phyloP scores from a whole-genome alignment of 768 basidiomycete genomes.

The Psilocybe sp. region DNA sequence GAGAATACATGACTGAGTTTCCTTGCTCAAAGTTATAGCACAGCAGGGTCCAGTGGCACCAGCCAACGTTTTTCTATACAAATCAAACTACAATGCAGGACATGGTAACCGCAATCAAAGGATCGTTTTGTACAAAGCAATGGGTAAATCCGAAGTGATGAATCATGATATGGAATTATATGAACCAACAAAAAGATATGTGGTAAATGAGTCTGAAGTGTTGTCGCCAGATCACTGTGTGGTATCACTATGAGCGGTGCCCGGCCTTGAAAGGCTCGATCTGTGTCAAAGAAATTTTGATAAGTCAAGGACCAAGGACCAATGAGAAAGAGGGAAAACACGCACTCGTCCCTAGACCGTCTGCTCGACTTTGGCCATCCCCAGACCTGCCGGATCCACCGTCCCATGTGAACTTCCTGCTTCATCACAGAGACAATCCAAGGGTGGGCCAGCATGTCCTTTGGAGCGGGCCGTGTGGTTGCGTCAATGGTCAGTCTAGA shows the following conservation, averaged over 20 bases:
- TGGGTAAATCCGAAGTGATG: no score
- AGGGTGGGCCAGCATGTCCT: slow-evolving; percentile 77
- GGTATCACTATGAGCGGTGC: slow-evolving; percentile 21
- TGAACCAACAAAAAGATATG: background rate
- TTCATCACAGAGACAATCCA: slow-evolving; percentile 80
- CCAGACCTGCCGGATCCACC: slow-evolving; percentile 87
- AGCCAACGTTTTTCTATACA: slow-evolving; percentile 13
- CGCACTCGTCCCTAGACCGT: slow-evolving; percentile 43
- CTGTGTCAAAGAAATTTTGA: slow-evolving; percentile 2
- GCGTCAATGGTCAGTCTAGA: slow-evolving; percentile 70
- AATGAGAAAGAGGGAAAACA: slow-evolving; percentile 5
- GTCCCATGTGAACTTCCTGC: slow-evolving; percentile 84
- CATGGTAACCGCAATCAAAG: slow-evolving; percentile 13
- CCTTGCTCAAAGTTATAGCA: no score
- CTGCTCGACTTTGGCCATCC: slow-evolving; percentile 59
- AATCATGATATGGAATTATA: background rate
- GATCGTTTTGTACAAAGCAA: slow-evolving; percentile 6
- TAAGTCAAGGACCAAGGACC: background rate
- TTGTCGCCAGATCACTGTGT: background rate
- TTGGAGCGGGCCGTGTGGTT: slow-evolving; percentile 71
- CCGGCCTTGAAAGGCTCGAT: slow-evolving; percentile 29
- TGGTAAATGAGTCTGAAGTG: background rate
- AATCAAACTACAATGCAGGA: slow-evolving; percentile 15
- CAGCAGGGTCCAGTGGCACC: no score
- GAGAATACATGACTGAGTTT: no score